These are phyloP conservation scores for Acidiella bohemica DNA, from an alignment of 495 filamentous ascomycete genomes.

Conservation along the genomic window DNA sequence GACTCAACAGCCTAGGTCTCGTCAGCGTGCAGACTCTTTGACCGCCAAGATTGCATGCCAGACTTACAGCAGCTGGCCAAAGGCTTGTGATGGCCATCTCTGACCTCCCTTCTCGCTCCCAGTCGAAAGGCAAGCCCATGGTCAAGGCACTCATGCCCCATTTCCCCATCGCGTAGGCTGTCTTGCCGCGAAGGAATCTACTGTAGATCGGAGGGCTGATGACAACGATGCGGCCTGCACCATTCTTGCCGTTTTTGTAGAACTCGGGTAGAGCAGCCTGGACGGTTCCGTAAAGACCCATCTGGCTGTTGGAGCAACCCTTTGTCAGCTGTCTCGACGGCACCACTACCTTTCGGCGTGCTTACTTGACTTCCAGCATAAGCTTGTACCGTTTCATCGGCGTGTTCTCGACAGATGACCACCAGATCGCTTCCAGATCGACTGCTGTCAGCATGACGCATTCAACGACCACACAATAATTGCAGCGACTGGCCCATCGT, in stretches of 20 bases:
- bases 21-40: constrained; percentile 9
- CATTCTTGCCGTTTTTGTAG: constrained; percentile 27
- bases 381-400: constrained; percentile 68
- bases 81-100: constrained; percentile 70
- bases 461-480: no score
- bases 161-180: constrained; percentile 78
- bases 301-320: no score
- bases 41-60: no score
- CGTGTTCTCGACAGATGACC: constrained; percentile 60
- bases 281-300: constrained; percentile 57
- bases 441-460: no score
- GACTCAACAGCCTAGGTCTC: constrained; percentile 49
- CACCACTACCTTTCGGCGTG: no score
- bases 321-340: no score
- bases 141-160: constrained; percentile 72
- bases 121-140: constrained; percentile 75
- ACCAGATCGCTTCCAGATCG: no score
- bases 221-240: constrained; percentile 54
- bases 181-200: constrained; percentile 75
- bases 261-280: constrained; percentile 54
- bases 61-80: constrained; percentile 62
- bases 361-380: constrained; percentile 77
- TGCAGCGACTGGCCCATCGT: no score
- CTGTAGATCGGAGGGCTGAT: constrained; percentile 78
- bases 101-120: constrained; percentile 46